Base-by-base conservation (phyloP, 352 stramenopile species). In the Globisporangium sylvaticum region DNA sequence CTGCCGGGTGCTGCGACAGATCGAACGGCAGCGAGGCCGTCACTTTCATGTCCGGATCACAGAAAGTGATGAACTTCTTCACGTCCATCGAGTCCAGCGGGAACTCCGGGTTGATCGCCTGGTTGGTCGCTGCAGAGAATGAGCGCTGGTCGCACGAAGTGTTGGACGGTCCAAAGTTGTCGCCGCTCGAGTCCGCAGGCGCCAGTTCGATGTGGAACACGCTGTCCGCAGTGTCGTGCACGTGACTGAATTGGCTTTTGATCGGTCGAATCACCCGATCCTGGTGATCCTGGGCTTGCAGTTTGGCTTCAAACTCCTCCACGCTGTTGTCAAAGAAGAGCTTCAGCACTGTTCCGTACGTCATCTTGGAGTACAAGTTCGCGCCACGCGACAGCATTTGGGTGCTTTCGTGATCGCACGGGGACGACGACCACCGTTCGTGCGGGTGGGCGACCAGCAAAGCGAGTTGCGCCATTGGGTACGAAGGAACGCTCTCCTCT, bases 1-100 rank as follows among this genome's bases (percentile, higher is more conserved):
- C 93, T 48, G 73, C 91, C 59, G 82, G 93, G 39, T 98, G 96
- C 14, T 79, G 71, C 0, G 83, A 91, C 31, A 99, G 71, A 62
- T 98, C 88, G 70, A 99, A 99, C 37, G 97, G 96, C 12, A 99
- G 73, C 14, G 67, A 72, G 15, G 70, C 24, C 3, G 66, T 59
- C 6, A 90, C 63, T 62, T 83, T 69, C 0, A 65, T 66, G 32
- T 94, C 85, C 34, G 83, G 84, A 20, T 94, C 81, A 53, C 82
- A 89, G 24, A 89, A 92, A 1, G 84, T 89, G 32, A 96, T 78
- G 54, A 90, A 95, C 25, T 74, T 61, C 10, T 84, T 75, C 3
- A 92, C 76, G 60, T 90, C 77, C 53, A 96, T 81, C 32, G 78
- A 76, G 64, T 90, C 77, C 8, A 93, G 68, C 15, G 89, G 89